These are phyloP conservation scores for Suillus placidus DNA, from an alignment of 768 basidiomycete genomes.

Conservation along the genomic window DNA sequence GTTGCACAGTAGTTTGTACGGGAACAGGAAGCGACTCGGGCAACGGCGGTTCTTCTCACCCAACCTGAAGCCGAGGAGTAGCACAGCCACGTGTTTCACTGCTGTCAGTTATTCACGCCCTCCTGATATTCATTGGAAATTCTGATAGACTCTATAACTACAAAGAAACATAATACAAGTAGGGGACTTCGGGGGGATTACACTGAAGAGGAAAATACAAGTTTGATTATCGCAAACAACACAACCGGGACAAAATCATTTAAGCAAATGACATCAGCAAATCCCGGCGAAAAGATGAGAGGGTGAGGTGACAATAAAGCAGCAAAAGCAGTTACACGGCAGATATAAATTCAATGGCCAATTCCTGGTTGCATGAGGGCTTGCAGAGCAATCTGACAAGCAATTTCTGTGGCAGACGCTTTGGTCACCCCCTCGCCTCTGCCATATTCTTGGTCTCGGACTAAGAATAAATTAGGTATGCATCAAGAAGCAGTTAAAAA, in stretches of 20 bases:
- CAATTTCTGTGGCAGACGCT: conserved; percentile 28
- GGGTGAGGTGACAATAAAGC: no score
- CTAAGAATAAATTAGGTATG: conserved; percentile 15
- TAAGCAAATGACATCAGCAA: background rate
- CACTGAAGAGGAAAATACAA: background rate
- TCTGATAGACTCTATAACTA: background rate
- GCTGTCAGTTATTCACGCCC: background rate
- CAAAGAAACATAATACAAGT: background rate
- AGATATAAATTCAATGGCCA: background rate
- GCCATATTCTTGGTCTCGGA: conserved; percentile 26
- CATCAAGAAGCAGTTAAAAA: background rate
- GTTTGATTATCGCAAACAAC: background rate
- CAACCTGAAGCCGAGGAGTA: conserved; percentile 9
- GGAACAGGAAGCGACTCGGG: background rate
- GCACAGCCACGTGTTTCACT: conserved; percentile 9
- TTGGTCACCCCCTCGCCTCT: conserved; percentile 19
- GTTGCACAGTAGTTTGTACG: conserved; percentile 8
- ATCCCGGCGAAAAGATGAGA: background rate
- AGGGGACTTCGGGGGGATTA: background rate
- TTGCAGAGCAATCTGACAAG: conserved; percentile 7
- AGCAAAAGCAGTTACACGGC: background rate
- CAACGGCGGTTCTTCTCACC: conserved; percentile 2
- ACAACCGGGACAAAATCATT: background rate
- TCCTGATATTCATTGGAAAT: background rate
- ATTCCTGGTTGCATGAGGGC: background rate